Evolutionary conservation across 2,329 filamentous ascomycete species (phyloP).

Genomic region (Penicillium sp.): DNA sequence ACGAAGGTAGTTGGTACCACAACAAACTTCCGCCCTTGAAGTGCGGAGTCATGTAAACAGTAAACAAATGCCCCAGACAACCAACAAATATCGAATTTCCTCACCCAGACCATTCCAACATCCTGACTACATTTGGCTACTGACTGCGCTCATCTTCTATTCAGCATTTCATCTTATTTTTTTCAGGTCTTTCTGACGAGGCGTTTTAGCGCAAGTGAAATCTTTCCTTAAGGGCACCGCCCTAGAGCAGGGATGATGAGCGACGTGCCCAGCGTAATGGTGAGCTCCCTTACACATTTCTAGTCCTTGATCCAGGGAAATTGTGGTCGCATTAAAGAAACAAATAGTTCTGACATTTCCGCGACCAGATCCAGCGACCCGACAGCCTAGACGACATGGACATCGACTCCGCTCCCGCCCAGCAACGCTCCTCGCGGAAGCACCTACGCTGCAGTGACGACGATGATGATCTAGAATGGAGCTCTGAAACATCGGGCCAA

Average conservation of each 20-base stretch:
- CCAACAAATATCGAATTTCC: not conserved
- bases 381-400: constrained; percentile 14
- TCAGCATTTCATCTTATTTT: not conserved
- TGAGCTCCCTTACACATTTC: constrained; percentile 14
- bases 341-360: constrained; percentile 6
- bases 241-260: constrained; percentile 14
- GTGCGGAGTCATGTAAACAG: constrained; percentile 27
- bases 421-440: constrained; percentile 30
- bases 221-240: constrained; percentile 12
- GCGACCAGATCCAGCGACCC: constrained; percentile 9
- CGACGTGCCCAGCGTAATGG: constrained; percentile 12
- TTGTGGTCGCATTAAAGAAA: constrained; percentile 7
- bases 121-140: not conserved
- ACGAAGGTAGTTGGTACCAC: constrained; percentile 15
- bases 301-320: constrained; percentile 2
- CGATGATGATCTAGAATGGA: constrained; percentile 20
- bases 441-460: constrained; percentile 26
- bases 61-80: not conserved
- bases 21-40: constrained; percentile 27
- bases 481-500: constrained; percentile 34
- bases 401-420: constrained; percentile 15
- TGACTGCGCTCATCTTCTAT: not conserved
- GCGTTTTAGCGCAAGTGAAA: not conserved
- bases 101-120: not conserved
- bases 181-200: not conserved